Evolutionary conservation across 768 basidiomycete genomes (phyloP).

Genomic region (Boletus reticulatus): DNA sequence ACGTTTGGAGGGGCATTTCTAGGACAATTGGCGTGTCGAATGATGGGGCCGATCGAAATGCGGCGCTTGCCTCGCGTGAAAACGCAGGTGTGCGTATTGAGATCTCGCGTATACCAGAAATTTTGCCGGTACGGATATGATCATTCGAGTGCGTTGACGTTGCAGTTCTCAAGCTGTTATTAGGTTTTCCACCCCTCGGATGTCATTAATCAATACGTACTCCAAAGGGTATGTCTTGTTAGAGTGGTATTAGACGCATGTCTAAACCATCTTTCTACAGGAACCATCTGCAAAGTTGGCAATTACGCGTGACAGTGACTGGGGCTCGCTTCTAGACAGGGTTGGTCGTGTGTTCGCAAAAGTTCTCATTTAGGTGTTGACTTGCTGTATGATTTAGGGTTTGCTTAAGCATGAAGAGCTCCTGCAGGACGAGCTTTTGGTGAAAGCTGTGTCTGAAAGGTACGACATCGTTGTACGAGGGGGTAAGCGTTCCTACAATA

Average conservation of each 20-base stretch:
- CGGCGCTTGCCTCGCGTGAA: not conserved
- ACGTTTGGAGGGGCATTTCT: conserved; percentile 16
- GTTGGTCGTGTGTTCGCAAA: not conserved
- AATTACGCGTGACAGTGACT: conserved; percentile 23
- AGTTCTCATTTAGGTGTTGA: not conserved
- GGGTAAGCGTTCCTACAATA: conserved; percentile 6
- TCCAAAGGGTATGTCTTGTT: conserved; percentile 12
- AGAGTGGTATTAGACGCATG: not conserved
- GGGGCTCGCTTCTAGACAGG: conserved; percentile 18
- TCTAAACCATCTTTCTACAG: not conserved
- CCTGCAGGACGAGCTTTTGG: conserved; percentile 5
- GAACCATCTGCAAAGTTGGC: conserved; percentile 23
- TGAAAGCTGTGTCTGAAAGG: conserved; percentile 10
- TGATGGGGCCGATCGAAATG: not conserved
- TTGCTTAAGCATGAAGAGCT: conserved; percentile 13
- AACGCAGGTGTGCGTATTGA: conserved; percentile 7
- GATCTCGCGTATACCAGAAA: conserved; percentile 15
- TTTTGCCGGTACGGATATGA: conserved; percentile 12
- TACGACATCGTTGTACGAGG: conserved; percentile 4
- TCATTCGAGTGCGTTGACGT: not conserved
- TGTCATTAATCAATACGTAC: conserved; percentile 24
- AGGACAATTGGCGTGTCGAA: conserved; percentile 10
- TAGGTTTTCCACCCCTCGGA: conserved; percentile 26
- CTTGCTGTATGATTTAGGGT: not conserved
- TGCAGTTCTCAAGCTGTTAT: not conserved